Base-by-base conservation (phyloP, 2,329 filamentous ascomycete species). In the Neopestalotiopsis sp. region DNA sequence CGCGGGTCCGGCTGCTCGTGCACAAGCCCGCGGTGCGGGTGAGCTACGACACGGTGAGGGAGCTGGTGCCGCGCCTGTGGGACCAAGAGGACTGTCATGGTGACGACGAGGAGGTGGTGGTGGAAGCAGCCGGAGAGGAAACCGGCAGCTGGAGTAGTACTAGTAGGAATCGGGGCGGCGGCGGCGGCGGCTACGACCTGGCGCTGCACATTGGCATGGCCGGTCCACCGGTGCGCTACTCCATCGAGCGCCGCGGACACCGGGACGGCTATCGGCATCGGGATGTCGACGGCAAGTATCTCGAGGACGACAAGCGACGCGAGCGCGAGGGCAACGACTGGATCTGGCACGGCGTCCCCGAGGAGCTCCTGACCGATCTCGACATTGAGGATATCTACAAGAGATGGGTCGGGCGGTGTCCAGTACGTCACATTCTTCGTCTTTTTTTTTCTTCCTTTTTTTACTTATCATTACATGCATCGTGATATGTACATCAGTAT, bases 201-300 rank as follows among this genome's bases (percentile, higher is more conserved):
- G 85, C 90, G 28, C 79, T 97, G 4, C 94, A 97, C 79, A 92
- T 97, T 65, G 94, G 94, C 71, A 94, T 97, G 87, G 92, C 93
- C 78, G 77, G 92, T 78, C 75, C 88, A 81, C 73, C 86, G 79
- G 74, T 89, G 14, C 79, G 88, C 73, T 97, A 95, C 78, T 87
- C 88, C 12, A 83, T 95, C 9, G 94, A 97, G 82, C 86, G 88
- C 12, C 84, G 87, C 45, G 93, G 88, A 0, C 91, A 93, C 75
- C 87, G 92, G 49, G 90, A 93, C 73, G 91, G 91, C 4, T 97
- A 97, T 80, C 81, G 82, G 20, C 86, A 91, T 73, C 82, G 82
- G 24, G 94, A 97, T 77, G 88, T 94, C n/a, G 90, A 94, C 73
- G 89, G 87, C 4, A 81, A 88, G 74, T 80, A 85, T 9, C 81